A percentile compares a stretch with the other conserved stretches of the same genome.
Conservation (phyloP, 768 basidiomycete species). For the Naganishia onofrii region DNA sequence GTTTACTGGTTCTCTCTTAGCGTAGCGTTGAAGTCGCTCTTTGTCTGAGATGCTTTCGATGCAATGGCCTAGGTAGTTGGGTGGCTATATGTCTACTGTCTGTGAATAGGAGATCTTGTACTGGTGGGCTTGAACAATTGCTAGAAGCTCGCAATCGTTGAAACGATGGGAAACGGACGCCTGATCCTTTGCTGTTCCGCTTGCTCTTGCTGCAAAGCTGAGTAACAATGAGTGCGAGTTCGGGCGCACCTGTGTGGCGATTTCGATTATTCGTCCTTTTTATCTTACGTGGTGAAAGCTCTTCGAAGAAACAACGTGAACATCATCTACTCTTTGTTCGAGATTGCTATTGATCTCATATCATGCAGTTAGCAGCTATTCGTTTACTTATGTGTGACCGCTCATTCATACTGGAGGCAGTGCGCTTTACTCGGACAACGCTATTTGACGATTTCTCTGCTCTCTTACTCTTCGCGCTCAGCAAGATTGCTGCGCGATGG, state of each 20-base stretch:
- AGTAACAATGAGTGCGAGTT: background rate
- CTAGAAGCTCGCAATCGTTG: slow-evolving; percentile 5
- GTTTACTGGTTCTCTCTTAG: background rate
- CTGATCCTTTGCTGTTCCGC: background rate
- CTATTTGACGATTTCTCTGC: too few species aligned
- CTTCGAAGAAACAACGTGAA: background rate
- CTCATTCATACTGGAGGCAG: too few species aligned
- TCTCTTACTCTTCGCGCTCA: too few species aligned
- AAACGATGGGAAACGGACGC: background rate
- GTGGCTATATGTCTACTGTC: background rate
- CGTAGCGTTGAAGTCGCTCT: background rate
- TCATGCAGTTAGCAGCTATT: background rate
- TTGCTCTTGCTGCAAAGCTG: slow-evolving; percentile 3
- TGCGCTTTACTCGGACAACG: too few species aligned
- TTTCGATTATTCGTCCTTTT: background rate
- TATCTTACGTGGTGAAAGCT: slow-evolving; percentile 1
- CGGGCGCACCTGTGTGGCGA: background rate
- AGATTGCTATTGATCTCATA: background rate
- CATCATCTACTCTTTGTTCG: slow-evolving; percentile 1
- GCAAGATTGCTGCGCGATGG: too few species aligned
- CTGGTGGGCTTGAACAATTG: background rate
- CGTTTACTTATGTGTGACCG: too few species aligned
- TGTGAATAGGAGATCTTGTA: background rate
- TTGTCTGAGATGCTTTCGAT: background rate
- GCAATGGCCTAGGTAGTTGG: background rate